phyloP scores from a whole-genome alignment of 495 filamentous ascomycete species.

The Annulohypoxylon stygium region DNA sequence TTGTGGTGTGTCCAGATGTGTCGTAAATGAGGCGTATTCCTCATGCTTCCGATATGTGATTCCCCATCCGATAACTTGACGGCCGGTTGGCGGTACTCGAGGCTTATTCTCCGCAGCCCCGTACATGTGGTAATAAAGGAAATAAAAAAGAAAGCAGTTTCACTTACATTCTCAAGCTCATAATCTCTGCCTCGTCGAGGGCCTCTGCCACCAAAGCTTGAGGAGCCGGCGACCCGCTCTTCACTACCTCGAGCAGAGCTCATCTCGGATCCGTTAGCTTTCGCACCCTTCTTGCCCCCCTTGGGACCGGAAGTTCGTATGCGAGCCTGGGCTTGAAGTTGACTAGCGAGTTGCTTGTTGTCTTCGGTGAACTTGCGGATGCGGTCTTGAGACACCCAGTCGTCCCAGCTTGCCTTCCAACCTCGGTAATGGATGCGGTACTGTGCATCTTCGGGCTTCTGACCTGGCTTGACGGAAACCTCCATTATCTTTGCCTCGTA shows the following conservation, averaged over 20 bases:
- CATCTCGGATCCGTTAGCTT: conserved; percentile 76
- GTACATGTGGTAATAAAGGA: conserved; percentile 21
- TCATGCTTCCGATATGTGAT: background rate
- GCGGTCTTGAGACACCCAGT: conserved; percentile 96
- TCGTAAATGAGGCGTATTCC: background rate
- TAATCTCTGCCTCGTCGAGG: conserved; percentile 79
- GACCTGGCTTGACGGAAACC: conserved; percentile 69
- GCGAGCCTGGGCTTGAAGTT: conserved; percentile 71
- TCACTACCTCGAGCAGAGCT: conserved; percentile 88
- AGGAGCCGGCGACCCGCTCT: conserved; percentile 78
- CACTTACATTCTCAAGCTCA: conserved; percentile 86
- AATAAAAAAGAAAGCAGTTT: conserved; percentile 41
- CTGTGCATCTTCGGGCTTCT: conserved; percentile 78
- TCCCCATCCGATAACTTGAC: background rate
- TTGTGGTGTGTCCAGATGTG: background rate
- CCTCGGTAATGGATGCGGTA: conserved; percentile 99
- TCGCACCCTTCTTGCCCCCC: conserved; percentile 67
- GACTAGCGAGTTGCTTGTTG: conserved; percentile 85
- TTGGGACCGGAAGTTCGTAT: conserved; percentile 60
- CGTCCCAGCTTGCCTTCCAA: conserved; percentile 99
- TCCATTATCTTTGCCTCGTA: conserved; percentile 98
- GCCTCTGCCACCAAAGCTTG: conserved; percentile 72
- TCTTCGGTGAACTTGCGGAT: conserved; percentile 94
- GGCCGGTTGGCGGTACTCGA: background rate
- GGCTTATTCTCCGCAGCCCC: conserved; percentile 13